phyloP scores from a whole-genome alignment of 495 filamentous ascomycete species.

The Daldinia vernicosa region DNA sequence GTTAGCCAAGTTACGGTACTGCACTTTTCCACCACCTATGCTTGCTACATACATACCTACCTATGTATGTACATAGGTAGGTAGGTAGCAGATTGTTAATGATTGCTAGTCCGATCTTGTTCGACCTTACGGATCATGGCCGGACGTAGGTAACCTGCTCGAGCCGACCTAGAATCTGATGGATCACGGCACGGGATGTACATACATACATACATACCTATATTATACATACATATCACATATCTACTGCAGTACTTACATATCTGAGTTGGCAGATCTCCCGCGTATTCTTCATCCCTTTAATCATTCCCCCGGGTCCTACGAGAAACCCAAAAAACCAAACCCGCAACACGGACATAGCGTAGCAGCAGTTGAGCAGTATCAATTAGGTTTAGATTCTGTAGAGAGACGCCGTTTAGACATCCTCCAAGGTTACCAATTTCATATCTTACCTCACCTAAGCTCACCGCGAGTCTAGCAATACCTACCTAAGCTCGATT shows the following conservation, averaged over 20 bases:
- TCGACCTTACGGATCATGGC: slow-evolving; percentile 5
- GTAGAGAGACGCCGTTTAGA: neutral
- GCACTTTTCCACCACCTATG: neutral
- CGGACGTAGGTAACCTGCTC: slow-evolving; percentile 13
- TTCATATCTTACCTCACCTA: slow-evolving; percentile 19
- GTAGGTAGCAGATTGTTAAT: too few relatives aligned
- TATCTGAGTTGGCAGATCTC: slow-evolving; percentile 36
- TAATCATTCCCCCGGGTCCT: slow-evolving; percentile 1
- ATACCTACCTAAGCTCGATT: slow-evolving; percentile 4
- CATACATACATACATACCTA: too few relatives aligned
- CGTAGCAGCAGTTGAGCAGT: slow-evolving; percentile 17
- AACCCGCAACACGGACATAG: neutral
- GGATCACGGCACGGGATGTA: slow-evolving; percentile 18
- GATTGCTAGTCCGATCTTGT: neutral
- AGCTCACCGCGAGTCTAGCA: slow-evolving; percentile 7
- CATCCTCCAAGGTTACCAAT: neutral
- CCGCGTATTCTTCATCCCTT: slow-evolving; percentile 30
- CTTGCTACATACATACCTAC: too few relatives aligned
- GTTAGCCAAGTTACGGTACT: slow-evolving; percentile 32
- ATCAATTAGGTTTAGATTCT: slow-evolving; percentile 5
- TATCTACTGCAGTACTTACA: slow-evolving; percentile 3
- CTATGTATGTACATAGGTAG: too few relatives aligned
- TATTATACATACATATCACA: neutral
- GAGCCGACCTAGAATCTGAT: slow-evolving; percentile 32
- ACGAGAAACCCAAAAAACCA: slow-evolving; percentile 14